Evolutionary conservation across 1,284 basidiomycete species (phyloP).

Genomic region (Rhodotorula sp.): DNA sequence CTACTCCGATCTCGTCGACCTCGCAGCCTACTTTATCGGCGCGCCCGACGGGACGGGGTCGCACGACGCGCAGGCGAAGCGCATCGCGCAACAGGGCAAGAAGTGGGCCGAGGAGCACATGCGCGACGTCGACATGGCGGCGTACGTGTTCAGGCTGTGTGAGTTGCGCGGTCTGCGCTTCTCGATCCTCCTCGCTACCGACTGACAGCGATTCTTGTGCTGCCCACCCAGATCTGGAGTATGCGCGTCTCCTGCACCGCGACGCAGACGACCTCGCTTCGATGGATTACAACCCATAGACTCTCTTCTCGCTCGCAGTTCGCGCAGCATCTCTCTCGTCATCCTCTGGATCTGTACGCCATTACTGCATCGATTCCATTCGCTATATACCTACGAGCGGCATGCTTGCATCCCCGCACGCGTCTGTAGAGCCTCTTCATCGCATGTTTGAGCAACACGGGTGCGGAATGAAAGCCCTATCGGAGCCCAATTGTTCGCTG

Average conservation of each 20-base stretch:
- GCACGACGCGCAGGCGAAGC: constrained; percentile 42
- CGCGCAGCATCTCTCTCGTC: too few species aligned
- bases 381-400: too few species aligned
- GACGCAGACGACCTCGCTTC: constrained; percentile 28
- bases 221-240: constrained; percentile 29
- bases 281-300: constrained; percentile 24
- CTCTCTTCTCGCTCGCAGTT: not conserved
- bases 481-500: too few species aligned
- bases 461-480: too few species aligned
- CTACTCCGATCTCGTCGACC: constrained; percentile 57
- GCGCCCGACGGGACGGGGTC: constrained; percentile 24
- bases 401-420: too few species aligned
- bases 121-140: constrained; percentile 37
- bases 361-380: too few species aligned
- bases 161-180: not conserved
- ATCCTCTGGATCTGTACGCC: too few species aligned
- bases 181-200: not conserved
- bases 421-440: too few species aligned
- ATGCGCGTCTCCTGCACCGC: constrained; percentile 29
- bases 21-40: constrained; percentile 62
- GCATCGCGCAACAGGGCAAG: constrained; percentile 41
- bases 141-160: constrained; percentile 38
- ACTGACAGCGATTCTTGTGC: not conserved
- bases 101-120: constrained; percentile 41
- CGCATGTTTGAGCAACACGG: too few species aligned